phyloP scores from a whole-genome alignment of 305 asterid genomes.

The Nicotiana rustica region DNA sequence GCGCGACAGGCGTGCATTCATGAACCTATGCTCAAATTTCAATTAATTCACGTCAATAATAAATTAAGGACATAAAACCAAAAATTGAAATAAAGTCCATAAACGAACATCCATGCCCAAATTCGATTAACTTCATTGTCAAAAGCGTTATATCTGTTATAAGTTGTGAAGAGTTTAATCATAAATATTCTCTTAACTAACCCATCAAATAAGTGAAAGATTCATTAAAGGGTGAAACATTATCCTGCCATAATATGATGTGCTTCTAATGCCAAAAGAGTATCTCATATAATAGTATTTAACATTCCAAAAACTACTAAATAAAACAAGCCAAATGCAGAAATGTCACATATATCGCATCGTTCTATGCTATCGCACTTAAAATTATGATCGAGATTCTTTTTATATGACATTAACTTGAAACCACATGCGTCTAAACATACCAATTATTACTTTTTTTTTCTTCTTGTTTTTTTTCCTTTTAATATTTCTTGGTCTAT shows the following conservation, averaged over 20 bases:
- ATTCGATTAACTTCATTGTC: constrained; percentile 26
- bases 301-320: background rate
- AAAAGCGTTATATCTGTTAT: constrained; percentile 19
- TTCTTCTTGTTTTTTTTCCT: too few relatives aligned
- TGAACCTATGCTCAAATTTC: background rate
- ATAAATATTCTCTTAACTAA: constrained; percentile 28
- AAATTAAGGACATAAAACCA: background rate
- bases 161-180: constrained; percentile 19
- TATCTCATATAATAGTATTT: background rate
- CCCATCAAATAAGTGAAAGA: constrained; percentile 25
- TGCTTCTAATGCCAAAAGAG: too few relatives aligned
- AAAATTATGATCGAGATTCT: background rate
- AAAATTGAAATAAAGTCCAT: background rate
- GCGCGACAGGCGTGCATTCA: background rate
- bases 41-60: constrained; percentile 5
- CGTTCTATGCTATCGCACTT: background rate
- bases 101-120: constrained; percentile 14
- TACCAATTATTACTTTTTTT: too few relatives aligned
- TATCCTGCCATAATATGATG: background rate
- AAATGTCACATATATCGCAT: background rate
- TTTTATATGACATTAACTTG: background rate
- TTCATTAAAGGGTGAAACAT: background rate
- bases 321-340: background rate
- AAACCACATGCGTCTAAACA: background rate
- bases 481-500: too few relatives aligned